Evolutionary conservation across 2,329 filamentous ascomycete genomes (phyloP).

Genomic region (Alternaria consortialis): DNA sequence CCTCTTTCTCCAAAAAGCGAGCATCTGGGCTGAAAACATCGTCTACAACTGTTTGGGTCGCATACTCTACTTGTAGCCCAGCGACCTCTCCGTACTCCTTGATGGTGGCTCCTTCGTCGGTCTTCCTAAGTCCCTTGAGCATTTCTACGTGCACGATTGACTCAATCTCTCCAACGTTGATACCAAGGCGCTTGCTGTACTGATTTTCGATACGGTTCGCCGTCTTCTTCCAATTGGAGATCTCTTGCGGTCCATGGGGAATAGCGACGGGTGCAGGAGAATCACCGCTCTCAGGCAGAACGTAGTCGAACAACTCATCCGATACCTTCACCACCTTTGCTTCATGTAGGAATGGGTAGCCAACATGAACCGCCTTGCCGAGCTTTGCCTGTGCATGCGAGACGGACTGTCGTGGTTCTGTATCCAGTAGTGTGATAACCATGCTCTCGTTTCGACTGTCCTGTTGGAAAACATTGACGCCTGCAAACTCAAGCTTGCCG

Average conservation of each 20-base stretch:
- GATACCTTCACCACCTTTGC: conserved; percentile 88
- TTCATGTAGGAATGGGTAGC: conserved; percentile 95
- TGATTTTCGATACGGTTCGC: conserved; percentile 81
- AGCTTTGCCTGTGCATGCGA: conserved; percentile 80
- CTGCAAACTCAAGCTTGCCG: conserved; percentile 83
- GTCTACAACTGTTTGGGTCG: conserved; percentile 90
- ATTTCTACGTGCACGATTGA: conserved; percentile 92
- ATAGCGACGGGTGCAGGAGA: conserved; percentile 67
- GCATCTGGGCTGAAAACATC: conserved; percentile 89
- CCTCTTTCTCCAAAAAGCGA: conserved; percentile 88
- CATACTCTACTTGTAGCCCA: conserved; percentile 87
- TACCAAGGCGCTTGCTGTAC: conserved; percentile 91
- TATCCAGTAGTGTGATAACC: conserved; percentile 82
- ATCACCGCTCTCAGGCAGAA: conserved; percentile 70
- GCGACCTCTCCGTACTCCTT: conserved; percentile 92
- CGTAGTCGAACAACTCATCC: conserved; percentile 92
- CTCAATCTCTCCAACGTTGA: conserved; percentile 86
- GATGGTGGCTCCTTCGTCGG: conserved; percentile 85
- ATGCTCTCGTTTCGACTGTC: conserved; percentile 97
- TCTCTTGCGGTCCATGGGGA: conserved; percentile 78
- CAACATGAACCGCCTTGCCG: conserved; percentile 86
- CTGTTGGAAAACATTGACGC: conserved; percentile 92
- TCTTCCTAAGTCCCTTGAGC: conserved; percentile 89
- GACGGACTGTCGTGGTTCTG: conserved; percentile 74
- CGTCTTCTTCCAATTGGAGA: conserved; percentile 85